Conservation (phyloP, 805 yeast species). For the Candida rishiriensis region DNA sequence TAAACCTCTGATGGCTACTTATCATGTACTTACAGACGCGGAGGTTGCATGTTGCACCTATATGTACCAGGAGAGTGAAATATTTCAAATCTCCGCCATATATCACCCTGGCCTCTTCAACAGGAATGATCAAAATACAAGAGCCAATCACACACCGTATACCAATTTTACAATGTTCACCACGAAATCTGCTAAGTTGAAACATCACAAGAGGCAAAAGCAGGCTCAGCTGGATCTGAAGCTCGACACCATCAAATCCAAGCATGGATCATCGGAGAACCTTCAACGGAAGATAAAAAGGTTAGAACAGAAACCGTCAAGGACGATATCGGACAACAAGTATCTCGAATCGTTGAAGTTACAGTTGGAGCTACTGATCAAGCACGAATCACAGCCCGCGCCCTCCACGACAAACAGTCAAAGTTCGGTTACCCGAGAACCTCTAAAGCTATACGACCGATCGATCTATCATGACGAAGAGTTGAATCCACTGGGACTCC, state of each 20-base stretch:
- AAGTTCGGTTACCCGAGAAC: slow-evolving; percentile 8
- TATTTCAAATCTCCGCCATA: too few species aligned
- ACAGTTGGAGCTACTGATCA: slow-evolving; percentile 15
- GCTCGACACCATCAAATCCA: slow-evolving; percentile 5
- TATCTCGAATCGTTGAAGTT: slow-evolving; percentile 14
- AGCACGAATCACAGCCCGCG: slow-evolving; percentile 4
- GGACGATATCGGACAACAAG: slow-evolving; percentile 12
- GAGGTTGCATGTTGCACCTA: too few species aligned
- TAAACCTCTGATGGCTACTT: too few species aligned
- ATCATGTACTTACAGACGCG: too few species aligned
- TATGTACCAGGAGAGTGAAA: too few species aligned
- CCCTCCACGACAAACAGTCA: background rate
- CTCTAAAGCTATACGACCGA: slow-evolving; percentile 37
- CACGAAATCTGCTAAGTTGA: background rate
- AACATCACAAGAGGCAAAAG: slow-evolving; percentile 3
- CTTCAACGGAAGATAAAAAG: slow-evolving; percentile 9
- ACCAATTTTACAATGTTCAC: too few species aligned
- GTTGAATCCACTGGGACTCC: slow-evolving; percentile 56
- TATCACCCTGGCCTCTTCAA: too few species aligned
- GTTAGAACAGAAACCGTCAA: slow-evolving; percentile 7
- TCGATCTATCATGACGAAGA: slow-evolving; percentile 65
- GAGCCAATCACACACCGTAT: too few species aligned
- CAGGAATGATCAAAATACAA: too few species aligned
- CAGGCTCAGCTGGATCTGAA: slow-evolving; percentile 6
- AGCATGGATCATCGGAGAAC: slow-evolving; percentile 6